These are phyloP conservation scores for Euptelea pleiosperma DNA, from an alignment of 164 flowering plant genomes.

Conservation along the genomic window DNA sequence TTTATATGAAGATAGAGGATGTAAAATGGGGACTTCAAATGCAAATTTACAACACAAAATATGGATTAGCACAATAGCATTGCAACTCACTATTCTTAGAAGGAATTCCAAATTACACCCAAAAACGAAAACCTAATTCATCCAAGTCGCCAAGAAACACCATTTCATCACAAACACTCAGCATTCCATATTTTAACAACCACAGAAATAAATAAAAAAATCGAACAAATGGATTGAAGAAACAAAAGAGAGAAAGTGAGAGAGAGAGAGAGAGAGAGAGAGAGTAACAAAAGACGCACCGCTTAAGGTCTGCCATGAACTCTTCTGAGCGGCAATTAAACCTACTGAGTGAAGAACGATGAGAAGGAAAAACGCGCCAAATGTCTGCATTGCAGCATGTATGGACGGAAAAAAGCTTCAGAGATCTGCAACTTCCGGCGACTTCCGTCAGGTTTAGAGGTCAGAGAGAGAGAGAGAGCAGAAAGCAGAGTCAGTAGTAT, in stretches of 20 bases:
- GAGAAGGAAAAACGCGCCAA: constrained; percentile 16
- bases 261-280: not conserved
- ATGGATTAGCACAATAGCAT: no score
- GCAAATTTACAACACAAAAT: no score
- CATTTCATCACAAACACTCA: not conserved
- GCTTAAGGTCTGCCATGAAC: constrained; percentile 47
- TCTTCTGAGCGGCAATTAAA: constrained; percentile 47
- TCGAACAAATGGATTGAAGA: not conserved
- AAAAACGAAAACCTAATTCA: not conserved
- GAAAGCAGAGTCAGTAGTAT: no score
- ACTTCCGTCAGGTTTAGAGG: constrained; percentile 6
- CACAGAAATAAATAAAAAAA: no score
- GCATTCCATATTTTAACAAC: not conserved
- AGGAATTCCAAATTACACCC: no score
- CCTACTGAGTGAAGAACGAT: constrained; percentile 15
- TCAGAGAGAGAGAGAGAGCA: no score
- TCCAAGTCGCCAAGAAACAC: not conserved
- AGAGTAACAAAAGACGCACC: constrained; percentile 28
- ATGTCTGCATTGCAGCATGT: constrained; percentile 46
- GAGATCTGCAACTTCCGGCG: no score
- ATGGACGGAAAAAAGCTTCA: constrained; percentile 13
- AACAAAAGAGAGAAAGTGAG: not conserved
- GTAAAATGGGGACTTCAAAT: no score
- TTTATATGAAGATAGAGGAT: no score
- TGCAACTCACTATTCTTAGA: no score